A percentile compares a stretch with the other conserved stretches of the same genome.
phyloP scores from a whole-genome alignment of 2,329 filamentous ascomycete genomes.

The Phialemonium atrogriseum region DNA sequence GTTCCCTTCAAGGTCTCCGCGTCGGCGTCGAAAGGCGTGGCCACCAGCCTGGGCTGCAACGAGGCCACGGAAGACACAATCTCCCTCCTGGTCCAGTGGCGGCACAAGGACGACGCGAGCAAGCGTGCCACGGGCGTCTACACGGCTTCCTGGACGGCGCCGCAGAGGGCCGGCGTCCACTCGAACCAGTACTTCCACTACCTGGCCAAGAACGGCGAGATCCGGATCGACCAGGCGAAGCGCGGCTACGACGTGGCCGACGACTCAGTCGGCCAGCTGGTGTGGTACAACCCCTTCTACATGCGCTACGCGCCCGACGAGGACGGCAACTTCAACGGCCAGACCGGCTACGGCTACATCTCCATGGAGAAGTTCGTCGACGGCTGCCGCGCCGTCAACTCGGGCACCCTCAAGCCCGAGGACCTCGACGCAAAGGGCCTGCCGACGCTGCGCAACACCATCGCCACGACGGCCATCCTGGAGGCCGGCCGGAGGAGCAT shows the following conservation, averaged over 20 bases:
- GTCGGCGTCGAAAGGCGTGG: constrained; percentile 69
- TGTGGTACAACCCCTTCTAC: constrained; percentile 93
- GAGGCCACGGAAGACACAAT: constrained; percentile 87
- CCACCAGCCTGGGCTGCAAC: constrained; percentile 69
- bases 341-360: constrained; percentile 87
- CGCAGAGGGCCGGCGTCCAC: constrained; percentile 88
- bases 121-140: constrained; percentile 83
- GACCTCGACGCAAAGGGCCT: constrained; percentile 74
- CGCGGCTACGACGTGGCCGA: constrained; percentile 92
- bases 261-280: constrained; percentile 59
- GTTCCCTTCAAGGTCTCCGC: constrained; percentile 72
- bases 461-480: constrained; percentile 85
- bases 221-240: constrained; percentile 88
- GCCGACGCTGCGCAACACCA: constrained; percentile 80
- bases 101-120: constrained; percentile 56
- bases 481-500: constrained; percentile 79
- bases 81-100: constrained; percentile 83
- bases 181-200: constrained; percentile 97
- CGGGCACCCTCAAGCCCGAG: constrained; percentile 60
- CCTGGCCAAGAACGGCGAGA: constrained; percentile 74
- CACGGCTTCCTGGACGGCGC: constrained; percentile 90
- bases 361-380: constrained; percentile 96
- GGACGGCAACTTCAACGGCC: constrained; percentile 87
- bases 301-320: constrained; percentile 93
- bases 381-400: constrained; percentile 70